Evolutionary conservation across 257 asterid species (phyloP).

Genomic region (Solanum ahanhuiri): DNA sequence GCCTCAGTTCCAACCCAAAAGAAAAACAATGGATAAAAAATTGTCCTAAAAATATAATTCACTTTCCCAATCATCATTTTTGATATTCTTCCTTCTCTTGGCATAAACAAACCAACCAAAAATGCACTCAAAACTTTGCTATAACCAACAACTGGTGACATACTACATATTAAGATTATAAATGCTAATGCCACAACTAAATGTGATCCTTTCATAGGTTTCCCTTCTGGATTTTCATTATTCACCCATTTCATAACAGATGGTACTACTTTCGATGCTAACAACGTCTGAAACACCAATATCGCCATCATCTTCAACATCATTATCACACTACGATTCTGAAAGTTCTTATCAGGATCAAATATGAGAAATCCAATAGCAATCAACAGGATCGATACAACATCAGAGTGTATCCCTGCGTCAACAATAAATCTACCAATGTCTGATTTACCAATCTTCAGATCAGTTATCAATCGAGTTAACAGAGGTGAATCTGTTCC

Average conservation of each 20-base stretch:
- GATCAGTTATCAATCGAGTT: slow-evolving; percentile 60
- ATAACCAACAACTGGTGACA: slow-evolving; percentile 38
- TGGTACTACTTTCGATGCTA: slow-evolving; percentile 63
- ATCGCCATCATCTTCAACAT: slow-evolving; percentile 23
- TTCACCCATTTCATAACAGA: slow-evolving; percentile 78
- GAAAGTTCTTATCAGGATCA: slow-evolving; percentile 33
- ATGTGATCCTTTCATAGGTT: slow-evolving; percentile 86
- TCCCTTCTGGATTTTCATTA: slow-evolving; percentile 81
- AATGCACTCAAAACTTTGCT: slow-evolving; percentile 67
- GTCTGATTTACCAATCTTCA: slow-evolving; percentile 87
- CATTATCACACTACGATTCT: slow-evolving; percentile 1
- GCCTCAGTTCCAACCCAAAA: too few species aligned
- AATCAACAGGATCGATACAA: slow-evolving; percentile 43
- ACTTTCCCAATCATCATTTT: too few species aligned
- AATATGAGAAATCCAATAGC: slow-evolving; percentile 55
- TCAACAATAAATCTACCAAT: slow-evolving; percentile 76
- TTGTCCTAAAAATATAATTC: too few species aligned
- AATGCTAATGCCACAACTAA: slow-evolving; percentile 57
- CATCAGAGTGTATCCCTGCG: slow-evolving; percentile 62
- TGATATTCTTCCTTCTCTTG: too few species aligned
- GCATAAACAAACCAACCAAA: slow-evolving; percentile 46
- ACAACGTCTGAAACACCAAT: slow-evolving; percentile 23
- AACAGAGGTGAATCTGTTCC: slow-evolving; percentile 63
- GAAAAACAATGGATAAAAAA: too few species aligned
- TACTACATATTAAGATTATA: slow-evolving; percentile 46